Evolutionary conservation across 2,329 filamentous ascomycete species (phyloP), one percentile per base, ranked within the genome.

Genomic region (Stagonosporopsis rhizophila): DNA sequence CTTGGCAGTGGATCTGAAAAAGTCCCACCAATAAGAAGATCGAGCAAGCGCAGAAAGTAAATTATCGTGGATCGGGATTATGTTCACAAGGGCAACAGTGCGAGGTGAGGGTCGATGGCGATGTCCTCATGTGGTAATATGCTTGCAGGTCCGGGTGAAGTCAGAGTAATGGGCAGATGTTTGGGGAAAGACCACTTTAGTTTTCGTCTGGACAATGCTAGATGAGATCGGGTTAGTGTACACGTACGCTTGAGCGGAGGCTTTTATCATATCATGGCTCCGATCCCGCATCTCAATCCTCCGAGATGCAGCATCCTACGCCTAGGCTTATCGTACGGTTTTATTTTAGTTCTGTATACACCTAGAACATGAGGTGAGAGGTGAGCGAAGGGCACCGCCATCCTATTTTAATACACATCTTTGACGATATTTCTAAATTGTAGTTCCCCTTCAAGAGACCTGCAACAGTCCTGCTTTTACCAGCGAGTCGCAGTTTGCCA

Each of bases 1-100:
- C 64, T 67, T 68, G 64, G 65, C 64, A 27, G 51, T 52, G 35
- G 9, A 44, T 41, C 25, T 15, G 32, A 34, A 52, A 34, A 64
- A 64, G 55, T 56, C 61, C 66, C 65, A 65, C 66, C 65, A 69
- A 69, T 67, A 44, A 60, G 61, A 64, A 40, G 44, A 62, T 60
- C 46, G 2, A 32, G 27, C 35, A 42, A 45, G 35, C 49, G 35
- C 40, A 46, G 12, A 35, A 19, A n/a, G 25, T 50, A 48, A n/a
- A 58, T 45, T 53, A 22, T 52, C 19, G 14, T 34, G 39, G 44
- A n/a, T 32, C 15, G 40, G 39, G 27, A 32, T 28, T 14, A n/a
- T 5, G 17, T 35, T 23, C 15, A 19, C 32, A 37, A 14, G 6
- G 11, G 2, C n/a, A 4, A 49, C 17, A 17, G 28, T 9, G 38